Percentiles rank a stretch among this genome's conserved stretches.
phyloP scores from a whole-genome alignment of 768 basidiomycete genomes.

The Clavulina sp. region DNA sequence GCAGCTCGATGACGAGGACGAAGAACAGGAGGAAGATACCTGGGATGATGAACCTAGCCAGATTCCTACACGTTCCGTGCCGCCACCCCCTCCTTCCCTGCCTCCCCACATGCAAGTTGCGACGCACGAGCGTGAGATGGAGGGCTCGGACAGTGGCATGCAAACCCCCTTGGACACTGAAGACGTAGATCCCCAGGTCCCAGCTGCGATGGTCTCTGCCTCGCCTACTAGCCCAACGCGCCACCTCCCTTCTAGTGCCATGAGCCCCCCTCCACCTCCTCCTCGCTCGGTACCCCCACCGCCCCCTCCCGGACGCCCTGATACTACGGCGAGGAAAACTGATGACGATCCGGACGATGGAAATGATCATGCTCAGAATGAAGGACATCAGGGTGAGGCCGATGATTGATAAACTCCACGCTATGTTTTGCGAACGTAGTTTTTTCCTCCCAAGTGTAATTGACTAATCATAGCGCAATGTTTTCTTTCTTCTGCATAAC shows the following conservation, averaged over 20 bases:
- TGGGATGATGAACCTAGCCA: neutral
- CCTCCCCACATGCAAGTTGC: neutral
- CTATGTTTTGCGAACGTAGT: too few species aligned
- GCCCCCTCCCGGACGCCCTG: slow-evolving; percentile 2
- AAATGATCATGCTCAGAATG: too few species aligned
- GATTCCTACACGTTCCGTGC: neutral
- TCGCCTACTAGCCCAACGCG: slow-evolving; percentile 13
- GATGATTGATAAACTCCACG: too few species aligned
- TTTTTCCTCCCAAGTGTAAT: too few species aligned
- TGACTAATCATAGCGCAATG: too few species aligned
- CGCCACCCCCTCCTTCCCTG: neutral
- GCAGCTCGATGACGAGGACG: neutral
- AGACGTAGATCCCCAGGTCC: too few species aligned
- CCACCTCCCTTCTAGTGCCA: slow-evolving; percentile 11
- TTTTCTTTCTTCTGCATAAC: too few species aligned
- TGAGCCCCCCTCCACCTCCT: too few species aligned
- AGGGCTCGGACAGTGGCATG: neutral
- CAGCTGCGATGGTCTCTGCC: too few species aligned
- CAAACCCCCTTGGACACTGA: too few species aligned
- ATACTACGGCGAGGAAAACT: neutral
- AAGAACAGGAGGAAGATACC: slow-evolving; percentile 1
- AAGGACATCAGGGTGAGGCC: too few species aligned
- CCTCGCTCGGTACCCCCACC: slow-evolving; percentile 1
- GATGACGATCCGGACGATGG: neutral
- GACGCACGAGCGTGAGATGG: neutral